A percentile compares a stretch with the other conserved stretches of the same genome.
Conservation (phyloP, 2,329 filamentous ascomycete genomes). For the Blumeria graminis region DNA sequence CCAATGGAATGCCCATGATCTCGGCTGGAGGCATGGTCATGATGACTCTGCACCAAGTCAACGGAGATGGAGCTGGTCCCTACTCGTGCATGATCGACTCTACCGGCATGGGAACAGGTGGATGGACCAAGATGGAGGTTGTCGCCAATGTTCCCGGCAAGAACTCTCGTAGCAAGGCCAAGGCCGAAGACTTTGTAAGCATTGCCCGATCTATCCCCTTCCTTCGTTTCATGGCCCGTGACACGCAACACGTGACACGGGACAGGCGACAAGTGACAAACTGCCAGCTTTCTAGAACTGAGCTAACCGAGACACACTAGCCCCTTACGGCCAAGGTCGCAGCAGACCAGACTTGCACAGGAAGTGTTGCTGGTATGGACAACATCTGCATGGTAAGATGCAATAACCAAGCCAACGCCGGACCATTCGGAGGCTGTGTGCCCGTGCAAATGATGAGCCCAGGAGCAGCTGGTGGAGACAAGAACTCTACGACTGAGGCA, state of each 20-base stretch:
- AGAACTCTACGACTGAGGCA: too few relatives aligned
- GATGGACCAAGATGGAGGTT: background rate
- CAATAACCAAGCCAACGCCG: conserved; percentile 33
- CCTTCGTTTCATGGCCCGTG: too few relatives aligned
- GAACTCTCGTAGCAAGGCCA: conserved; percentile 16
- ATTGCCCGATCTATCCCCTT: conserved; percentile 18
- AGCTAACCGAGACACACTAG: conserved; percentile 31
- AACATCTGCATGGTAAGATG: conserved; percentile 35
- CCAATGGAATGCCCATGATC: background rate
- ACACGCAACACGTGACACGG: too few relatives aligned
- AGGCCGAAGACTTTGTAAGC: background rate
- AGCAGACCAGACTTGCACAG: conserved; percentile 29
- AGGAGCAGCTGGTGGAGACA: too few relatives aligned
- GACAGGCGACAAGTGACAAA: background rate
- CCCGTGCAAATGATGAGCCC: conserved; percentile 23
- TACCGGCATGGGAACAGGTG: background rate
- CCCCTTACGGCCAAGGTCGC: conserved; percentile 9
- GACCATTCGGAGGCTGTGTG: conserved; percentile 37
- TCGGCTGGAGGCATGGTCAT: background rate
- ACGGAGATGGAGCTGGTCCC: background rate
- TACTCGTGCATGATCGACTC: background rate
- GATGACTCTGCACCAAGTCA: background rate
- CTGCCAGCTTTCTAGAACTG: conserved; percentile 13
- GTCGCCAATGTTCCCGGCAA: background rate
- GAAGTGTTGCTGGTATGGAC: conserved; percentile 30